Percentiles rank a stretch among this genome's conserved stretches.
These are phyloP conservation scores for Leishmania tropica DNA, from an alignment of 208 protist genomes.

Conservation along the genomic window DNA sequence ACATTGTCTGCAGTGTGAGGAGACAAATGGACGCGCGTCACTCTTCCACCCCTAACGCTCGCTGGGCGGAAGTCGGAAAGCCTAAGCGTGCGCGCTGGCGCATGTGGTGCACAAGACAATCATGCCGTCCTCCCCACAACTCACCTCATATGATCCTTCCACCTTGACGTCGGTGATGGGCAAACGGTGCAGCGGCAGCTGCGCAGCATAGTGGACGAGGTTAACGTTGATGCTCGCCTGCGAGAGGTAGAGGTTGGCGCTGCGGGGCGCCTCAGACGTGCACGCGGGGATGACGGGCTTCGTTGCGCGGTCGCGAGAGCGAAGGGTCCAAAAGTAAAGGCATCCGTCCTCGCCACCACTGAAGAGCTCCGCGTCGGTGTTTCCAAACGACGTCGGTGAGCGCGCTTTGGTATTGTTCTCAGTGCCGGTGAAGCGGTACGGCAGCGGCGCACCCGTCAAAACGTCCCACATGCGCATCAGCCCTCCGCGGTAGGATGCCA, in stretches of 20 bases:
- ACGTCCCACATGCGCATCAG: slow-evolving; percentile 80
- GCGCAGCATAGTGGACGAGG: slow-evolving; percentile 20
- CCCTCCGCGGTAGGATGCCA: slow-evolving; percentile 72
- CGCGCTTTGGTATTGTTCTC: slow-evolving; percentile 65
- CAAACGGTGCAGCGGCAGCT: slow-evolving; percentile 56
- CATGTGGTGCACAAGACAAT: slow-evolving; percentile 52
- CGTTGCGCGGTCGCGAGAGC: slow-evolving; percentile 7
- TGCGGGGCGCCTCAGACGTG: not conserved
- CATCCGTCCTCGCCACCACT: slow-evolving; percentile 72
- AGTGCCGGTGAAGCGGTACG: slow-evolving; percentile 55
- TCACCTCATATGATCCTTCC: slow-evolving; percentile 67
- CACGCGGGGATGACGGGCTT: not conserved
- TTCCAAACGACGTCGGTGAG: slow-evolving; percentile 58
- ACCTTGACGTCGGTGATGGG: slow-evolving; percentile 67
- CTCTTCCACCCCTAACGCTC: not conserved
- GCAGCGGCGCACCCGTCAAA: slow-evolving; percentile 60
- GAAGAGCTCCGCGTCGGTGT: slow-evolving; percentile 60
- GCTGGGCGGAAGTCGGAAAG: not conserved
- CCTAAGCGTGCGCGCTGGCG: slow-evolving; percentile 11
- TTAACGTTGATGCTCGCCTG: slow-evolving; percentile 4
- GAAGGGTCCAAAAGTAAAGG: slow-evolving; percentile 75
- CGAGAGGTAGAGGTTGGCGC: slow-evolving; percentile 14
- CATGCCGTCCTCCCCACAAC: slow-evolving; percentile 69
- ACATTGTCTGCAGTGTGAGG: not conserved
- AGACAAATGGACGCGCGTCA: no score